Conservation (phyloP, 2,329 filamentous ascomycete genomes). For the Leptosphaerulina australis region DNA sequence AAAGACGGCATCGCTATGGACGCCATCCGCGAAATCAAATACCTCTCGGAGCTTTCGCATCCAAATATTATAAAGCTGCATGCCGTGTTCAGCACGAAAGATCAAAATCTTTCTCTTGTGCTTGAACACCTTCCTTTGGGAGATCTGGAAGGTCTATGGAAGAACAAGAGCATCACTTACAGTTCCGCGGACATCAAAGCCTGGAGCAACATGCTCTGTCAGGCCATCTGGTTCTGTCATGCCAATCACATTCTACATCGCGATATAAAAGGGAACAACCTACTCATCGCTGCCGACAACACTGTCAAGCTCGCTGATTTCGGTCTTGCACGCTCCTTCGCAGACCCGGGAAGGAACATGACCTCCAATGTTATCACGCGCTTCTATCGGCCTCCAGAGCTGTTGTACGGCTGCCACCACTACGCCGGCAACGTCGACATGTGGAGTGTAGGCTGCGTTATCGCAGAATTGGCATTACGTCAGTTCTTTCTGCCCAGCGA, state of each 20-base stretch:
- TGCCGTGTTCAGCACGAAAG: slow-evolving; percentile 92
- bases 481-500: slow-evolving; percentile 83
- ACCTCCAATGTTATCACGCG: slow-evolving; percentile 93
- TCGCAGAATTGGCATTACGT: slow-evolving; percentile 86
- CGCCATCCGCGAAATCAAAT: slow-evolving; percentile 93
- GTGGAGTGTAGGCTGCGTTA: slow-evolving; percentile 91
- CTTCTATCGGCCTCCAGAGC: slow-evolving; percentile 94
- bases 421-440: slow-evolving; percentile 92
- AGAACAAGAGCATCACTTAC: slow-evolving; percentile 82
- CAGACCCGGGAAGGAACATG: slow-evolving; percentile 88
- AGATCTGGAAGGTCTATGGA: slow-evolving; percentile 85
- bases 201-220: slow-evolving; percentile 97
- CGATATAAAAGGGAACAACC: slow-evolving; percentile 98
- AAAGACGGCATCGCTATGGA: slow-evolving; percentile 92
- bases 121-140: slow-evolving; percentile 93
- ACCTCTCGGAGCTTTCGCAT: slow-evolving; percentile 90
- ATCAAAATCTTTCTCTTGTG: slow-evolving; percentile 95
- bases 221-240: slow-evolving; percentile 96
- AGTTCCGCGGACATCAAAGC: slow-evolving; percentile 91
- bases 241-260: slow-evolving; percentile 92
- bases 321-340: slow-evolving; percentile 86
- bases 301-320: slow-evolving; percentile 98
- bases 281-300: slow-evolving; percentile 90
- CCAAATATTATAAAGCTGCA: slow-evolving; percentile 94
- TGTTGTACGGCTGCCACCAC: slow-evolving; percentile 86